Conservation (phyloP, 257 asterid genomes). For the Scutellaria barbata region DNA sequence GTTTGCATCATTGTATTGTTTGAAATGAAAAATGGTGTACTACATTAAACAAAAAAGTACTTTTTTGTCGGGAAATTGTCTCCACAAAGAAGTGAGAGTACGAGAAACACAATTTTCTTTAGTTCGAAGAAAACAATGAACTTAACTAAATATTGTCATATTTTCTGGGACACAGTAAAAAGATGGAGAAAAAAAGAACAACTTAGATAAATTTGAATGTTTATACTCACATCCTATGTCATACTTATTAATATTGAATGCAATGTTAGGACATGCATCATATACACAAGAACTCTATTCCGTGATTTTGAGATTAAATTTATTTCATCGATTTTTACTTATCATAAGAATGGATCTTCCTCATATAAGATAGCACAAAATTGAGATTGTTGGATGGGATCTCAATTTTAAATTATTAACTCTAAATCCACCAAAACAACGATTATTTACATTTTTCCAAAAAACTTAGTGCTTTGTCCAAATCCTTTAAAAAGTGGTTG, state of each 20-base stretch:
- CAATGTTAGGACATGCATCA: background rate
- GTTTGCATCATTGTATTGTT: background rate
- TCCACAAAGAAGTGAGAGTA: background rate
- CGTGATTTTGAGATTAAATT: slow-evolving; percentile 9
- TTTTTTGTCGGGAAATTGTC: background rate
- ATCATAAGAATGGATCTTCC: background rate
- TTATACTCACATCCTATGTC: background rate
- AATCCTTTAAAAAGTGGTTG: too few relatives aligned
- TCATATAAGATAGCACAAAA: too few relatives aligned
- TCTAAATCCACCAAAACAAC: too few relatives aligned
- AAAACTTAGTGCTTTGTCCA: too few relatives aligned
- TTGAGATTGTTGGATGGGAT: too few relatives aligned
- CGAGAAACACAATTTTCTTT: background rate
- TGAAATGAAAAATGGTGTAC: background rate
- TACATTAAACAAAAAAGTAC: background rate
- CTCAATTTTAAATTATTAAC: too few relatives aligned
- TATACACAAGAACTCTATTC: background rate
- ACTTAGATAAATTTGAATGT: background rate
- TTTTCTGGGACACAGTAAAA: background rate
- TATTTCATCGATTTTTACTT: background rate
- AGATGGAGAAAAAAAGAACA: background rate
- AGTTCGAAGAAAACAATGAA: background rate
- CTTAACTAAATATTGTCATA: background rate
- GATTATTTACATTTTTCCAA: too few relatives aligned
- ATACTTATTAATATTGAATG: background rate